Evolutionary conservation across 257 asterid genomes (phyloP), one percentile per base, ranked within the genome.

Genomic region (Osmanthus fragrans): DNA sequence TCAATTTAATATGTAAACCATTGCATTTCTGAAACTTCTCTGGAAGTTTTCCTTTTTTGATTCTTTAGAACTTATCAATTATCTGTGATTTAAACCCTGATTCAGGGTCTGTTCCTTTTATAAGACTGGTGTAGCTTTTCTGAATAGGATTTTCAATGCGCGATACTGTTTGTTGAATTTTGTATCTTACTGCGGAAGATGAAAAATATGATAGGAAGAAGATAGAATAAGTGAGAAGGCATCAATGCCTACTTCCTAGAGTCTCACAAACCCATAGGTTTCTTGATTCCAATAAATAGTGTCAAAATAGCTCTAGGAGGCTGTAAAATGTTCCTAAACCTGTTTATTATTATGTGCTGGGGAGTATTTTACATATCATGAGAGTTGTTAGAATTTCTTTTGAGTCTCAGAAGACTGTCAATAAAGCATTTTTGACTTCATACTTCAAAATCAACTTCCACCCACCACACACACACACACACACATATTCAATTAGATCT

Each of bases 11-110:
- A n/a, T 11, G 73, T 4, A 19, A 21, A 25, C 23, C 56, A 2
- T 12, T 33, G 36, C 73, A 65, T 67, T 64, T 82, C 36, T 45
- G 19, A 42, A 42, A 42, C 51, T 42, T 47, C 18, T 74, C 65
- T 36, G 37, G 32, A 71, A 70, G 9, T 64, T 63, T 3, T 65
- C 60, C 4, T 47, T 42, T 70, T 16, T 54, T 58, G 60, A 56
- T 70, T 39, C 64, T 74, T 78, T 23, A 56, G 65, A 69, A 70
- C 67, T 56, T 54, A 68, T 71, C 56, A 58, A 54, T 36, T 32
- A 34, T 73, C 74, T 56, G 51, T 60, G 27, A 42, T 81, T 68
- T 69, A 49, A 56, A 19, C 27, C 27, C 39, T 60, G 51, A 25
- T 33, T 70, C 66, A 27, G 6, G 60, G 15, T 70, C 29, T 60